Percentiles rank a stretch among this genome's conserved stretches.
Evolutionary conservation across 106 monocot genomes (phyloP).

Genomic region (Narthecium ossifragum): DNA sequence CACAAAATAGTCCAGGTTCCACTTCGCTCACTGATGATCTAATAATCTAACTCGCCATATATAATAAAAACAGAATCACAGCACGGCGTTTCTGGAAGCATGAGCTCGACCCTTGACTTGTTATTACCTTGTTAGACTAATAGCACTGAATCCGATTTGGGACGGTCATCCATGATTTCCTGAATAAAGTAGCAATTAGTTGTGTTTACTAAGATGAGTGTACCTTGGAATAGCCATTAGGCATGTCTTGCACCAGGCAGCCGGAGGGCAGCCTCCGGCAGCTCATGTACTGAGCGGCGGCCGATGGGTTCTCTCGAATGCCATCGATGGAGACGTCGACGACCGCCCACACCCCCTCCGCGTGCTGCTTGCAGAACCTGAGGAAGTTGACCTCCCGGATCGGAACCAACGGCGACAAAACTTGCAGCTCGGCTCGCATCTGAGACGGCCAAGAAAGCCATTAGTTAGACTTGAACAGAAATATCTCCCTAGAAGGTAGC

Average conservation of each 20-base stretch:
- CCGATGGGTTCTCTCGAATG: constrained; percentile 12
- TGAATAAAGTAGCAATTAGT: too few relatives aligned
- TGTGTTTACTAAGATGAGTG: too few relatives aligned
- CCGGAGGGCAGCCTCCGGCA: constrained; percentile 84
- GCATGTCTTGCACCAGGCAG: constrained; percentile 76
- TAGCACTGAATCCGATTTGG: too few relatives aligned
- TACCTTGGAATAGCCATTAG: constrained; percentile 91
- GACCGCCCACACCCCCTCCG: constrained; percentile 73
- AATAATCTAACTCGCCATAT: neutral
- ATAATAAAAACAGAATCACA: too few relatives aligned
- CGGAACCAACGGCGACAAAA: constrained; percentile 82
- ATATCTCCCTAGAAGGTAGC: neutral
- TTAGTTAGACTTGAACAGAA: too few relatives aligned
- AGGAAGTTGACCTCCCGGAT: constrained; percentile 71
- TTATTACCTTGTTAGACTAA: too few relatives aligned
- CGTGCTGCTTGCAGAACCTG: constrained; percentile 84
- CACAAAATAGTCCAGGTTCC: neutral
- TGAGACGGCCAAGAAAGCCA: neutral
- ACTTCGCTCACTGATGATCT: neutral
- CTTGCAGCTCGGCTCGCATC: constrained; percentile 94
- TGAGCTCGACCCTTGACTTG: neutral
- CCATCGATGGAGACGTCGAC: constrained; percentile 80
- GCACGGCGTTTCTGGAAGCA: neutral
- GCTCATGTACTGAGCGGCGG: neutral
- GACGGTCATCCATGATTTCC: too few relatives aligned